phyloP scores from a whole-genome alignment of 345 rosid genomes.

The Corchorus olitorius region DNA sequence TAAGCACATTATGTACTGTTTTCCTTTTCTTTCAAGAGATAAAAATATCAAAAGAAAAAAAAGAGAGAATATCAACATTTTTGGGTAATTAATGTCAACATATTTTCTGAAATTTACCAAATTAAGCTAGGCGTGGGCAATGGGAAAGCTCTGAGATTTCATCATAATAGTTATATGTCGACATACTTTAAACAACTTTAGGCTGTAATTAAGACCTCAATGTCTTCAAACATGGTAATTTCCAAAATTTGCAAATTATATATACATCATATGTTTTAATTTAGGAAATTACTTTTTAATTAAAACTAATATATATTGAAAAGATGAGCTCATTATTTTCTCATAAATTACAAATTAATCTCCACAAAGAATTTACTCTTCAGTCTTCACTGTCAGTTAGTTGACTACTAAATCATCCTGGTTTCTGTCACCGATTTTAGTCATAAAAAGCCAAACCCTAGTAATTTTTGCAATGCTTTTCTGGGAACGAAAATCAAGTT shows the following conservation, averaged over 20 bases:
- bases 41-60: no score
- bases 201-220: no score
- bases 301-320: not conserved
- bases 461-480: no score
- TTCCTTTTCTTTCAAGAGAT: no score
- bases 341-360: not conserved
- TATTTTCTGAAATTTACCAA: not conserved
- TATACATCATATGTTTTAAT: no score
- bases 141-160: not conserved
- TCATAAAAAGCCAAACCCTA: no score
- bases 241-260: no score
- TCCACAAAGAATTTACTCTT: not conserved
- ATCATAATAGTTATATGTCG: not conserved
- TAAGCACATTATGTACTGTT: no score
- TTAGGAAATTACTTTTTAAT: not conserved
- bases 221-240: no score
- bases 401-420: not conserved
- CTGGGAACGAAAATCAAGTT: not conserved
- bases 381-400: not conserved
- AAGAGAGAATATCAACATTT: not conserved
- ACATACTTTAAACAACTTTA: no score
- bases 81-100: not conserved
- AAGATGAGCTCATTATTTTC: not conserved
- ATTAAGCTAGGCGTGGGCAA: not conserved
- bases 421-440: no score